Percentiles rank a stretch among this genome's conserved stretches.
phyloP scores from a whole-genome alignment of 805 yeast species.

The Nakazawaea holstii region DNA sequence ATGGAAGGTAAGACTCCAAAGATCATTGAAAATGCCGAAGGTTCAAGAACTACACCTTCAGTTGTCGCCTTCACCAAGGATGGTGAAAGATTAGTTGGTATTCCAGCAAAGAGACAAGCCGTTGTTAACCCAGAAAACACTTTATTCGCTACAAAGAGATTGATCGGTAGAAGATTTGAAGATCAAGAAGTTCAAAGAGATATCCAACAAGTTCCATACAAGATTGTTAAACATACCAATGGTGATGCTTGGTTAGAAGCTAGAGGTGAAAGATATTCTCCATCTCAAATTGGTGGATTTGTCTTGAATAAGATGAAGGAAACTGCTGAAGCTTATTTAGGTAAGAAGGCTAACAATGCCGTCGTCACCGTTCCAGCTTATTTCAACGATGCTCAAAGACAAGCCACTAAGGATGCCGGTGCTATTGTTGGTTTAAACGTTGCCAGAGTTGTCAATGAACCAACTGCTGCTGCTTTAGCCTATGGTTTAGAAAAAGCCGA shows the following conservation, averaged over 20 bases:
- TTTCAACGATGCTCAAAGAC: conserved; percentile 88
- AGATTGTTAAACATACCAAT: conserved; percentile 50
- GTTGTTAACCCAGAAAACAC: conserved; percentile 72
- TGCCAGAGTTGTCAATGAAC: conserved; percentile 85
- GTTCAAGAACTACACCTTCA: conserved; percentile 76
- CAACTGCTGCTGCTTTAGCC: conserved; percentile 92
- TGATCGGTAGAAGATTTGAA: conserved; percentile 66
- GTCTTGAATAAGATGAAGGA: conserved; percentile 95
- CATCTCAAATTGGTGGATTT: conserved; percentile 67
- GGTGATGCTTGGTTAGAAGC: conserved; percentile 69
- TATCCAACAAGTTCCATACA: conserved; percentile 55
- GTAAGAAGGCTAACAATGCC: conserved; percentile 83
- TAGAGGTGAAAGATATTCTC: conserved; percentile 46
- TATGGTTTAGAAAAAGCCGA: conserved; percentile 83
- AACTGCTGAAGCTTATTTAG: conserved; percentile 90
- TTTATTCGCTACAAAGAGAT: conserved; percentile 74
- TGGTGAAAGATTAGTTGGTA: conserved; percentile 52
- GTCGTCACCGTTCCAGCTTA: conserved; percentile 90
- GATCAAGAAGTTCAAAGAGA: conserved; percentile 72
- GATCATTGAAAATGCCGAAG: conserved; percentile 74
- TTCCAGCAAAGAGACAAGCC: conserved; percentile 74
- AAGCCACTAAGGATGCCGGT: conserved; percentile 96
- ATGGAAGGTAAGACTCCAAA: conserved; percentile 58
- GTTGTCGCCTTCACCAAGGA: conserved; percentile 59
- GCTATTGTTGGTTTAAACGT: conserved; percentile 93